These are phyloP conservation scores for Vigna mungo DNA, from an alignment of 306 rosid species.

Conservation along the genomic window DNA sequence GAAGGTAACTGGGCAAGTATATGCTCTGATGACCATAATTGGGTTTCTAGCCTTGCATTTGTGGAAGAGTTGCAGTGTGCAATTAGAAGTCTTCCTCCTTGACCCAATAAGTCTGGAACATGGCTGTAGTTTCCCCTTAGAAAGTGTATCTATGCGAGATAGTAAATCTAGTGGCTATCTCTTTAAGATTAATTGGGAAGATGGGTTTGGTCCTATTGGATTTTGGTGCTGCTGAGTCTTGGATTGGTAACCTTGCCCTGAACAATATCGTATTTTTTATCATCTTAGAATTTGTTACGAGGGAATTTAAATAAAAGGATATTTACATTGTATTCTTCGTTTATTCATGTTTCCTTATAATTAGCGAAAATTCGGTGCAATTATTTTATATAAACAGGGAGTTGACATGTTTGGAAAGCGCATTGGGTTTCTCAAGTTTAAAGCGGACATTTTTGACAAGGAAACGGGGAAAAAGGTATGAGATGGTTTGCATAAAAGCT, in stretches of 20 bases:
- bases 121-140: background rate
- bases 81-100: background rate
- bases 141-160: background rate
- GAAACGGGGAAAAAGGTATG: constrained; percentile 79
- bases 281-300: background rate
- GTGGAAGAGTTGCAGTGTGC: background rate
- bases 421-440: constrained; percentile 87
- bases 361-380: constrained; percentile 9
- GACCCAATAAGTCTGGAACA: background rate
- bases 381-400: constrained; percentile 59
- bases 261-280: background rate
- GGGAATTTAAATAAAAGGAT: constrained; percentile 15
- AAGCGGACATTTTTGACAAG: constrained; percentile 82
- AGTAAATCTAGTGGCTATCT: background rate
- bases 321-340: background rate
- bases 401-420: constrained; percentile 91
- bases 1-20: background rate
- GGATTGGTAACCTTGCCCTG: background rate
- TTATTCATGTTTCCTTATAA: constrained; percentile 8
- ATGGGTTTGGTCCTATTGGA: background rate
- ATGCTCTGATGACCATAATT: background rate
- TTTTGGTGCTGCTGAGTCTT: background rate
- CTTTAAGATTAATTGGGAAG: background rate
- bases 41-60: background rate
- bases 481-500: constrained; percentile 15